These are phyloP conservation scores for Firmiana major DNA, from an alignment of 345 rosid species.

Conservation along the genomic window DNA sequence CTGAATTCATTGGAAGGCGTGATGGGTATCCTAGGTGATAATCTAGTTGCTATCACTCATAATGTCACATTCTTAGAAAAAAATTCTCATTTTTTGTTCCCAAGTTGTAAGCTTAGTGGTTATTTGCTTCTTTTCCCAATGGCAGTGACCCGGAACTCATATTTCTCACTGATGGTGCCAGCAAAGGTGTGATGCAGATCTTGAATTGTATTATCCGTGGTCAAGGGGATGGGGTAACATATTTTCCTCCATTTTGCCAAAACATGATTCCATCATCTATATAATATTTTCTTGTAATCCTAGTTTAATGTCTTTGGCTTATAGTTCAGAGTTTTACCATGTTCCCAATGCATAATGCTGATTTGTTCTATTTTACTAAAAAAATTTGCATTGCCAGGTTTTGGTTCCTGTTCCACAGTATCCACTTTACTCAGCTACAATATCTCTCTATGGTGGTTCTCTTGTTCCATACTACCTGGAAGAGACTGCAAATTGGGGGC, in stretches of 20 bases:
- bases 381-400: conserved; percentile 38
- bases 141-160: conserved; percentile 93
- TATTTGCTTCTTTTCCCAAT: conserved; percentile 24
- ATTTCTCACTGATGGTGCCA: conserved; percentile 96
- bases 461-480: conserved; percentile 91
- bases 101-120: conserved; percentile 24
- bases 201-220: conserved; percentile 83
- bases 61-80: neutral
- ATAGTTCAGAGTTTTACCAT: conserved; percentile 7
- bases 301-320: neutral
- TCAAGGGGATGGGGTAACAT: conserved; percentile 77
- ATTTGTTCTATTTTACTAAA: conserved; percentile 3
- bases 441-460: conserved; percentile 83
- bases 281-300: neutral
- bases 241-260: conserved; percentile 13
- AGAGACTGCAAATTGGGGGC: conserved; percentile 98
- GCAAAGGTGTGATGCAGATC: conserved; percentile 98
- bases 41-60: conserved; percentile 13
- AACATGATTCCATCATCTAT: neutral
- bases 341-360: conserved; percentile 1
- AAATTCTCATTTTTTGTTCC: neutral
- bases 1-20: conserved; percentile 87
- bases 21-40: conserved; percentile 93
- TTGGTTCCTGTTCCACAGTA: conserved; percentile 98
- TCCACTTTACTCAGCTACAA: conserved; percentile 95